These are phyloP conservation scores for Alternaria arbusti DNA, from an alignment of 2,329 filamentous ascomycete species.

Conservation along the genomic window DNA sequence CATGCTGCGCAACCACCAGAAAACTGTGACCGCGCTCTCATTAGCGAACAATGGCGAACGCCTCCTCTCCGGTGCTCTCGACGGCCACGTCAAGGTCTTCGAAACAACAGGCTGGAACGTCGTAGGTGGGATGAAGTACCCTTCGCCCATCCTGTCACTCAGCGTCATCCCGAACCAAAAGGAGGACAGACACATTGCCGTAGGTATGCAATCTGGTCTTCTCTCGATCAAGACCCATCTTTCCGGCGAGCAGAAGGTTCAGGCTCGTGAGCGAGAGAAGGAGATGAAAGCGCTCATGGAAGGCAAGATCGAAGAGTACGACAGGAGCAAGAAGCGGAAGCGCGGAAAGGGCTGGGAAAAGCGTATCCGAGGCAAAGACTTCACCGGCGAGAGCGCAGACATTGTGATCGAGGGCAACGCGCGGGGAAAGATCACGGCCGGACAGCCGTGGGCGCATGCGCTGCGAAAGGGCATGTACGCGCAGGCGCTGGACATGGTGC, in stretches of 20 bases:
- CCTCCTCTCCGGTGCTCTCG: conserved; percentile 85
- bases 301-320: conserved; percentile 79
- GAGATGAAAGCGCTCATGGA: conserved; percentile 84
- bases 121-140: conserved; percentile 92
- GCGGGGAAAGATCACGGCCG: conserved; percentile 66
- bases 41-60: conserved; percentile 81
- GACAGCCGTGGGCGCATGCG: conserved; percentile 79
- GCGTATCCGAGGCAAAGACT: conserved; percentile 73
- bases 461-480: conserved; percentile 80
- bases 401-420: conserved; percentile 85
- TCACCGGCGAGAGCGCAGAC: conserved; percentile 82
- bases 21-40: conserved; percentile 89
- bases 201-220: conserved; percentile 94
- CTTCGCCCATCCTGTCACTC: conserved; percentile 85
- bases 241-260: conserved; percentile 78
- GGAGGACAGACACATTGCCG: conserved; percentile 90
- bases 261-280: conserved; percentile 77
- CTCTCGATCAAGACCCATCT: conserved; percentile 89
- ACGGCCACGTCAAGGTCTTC: conserved; percentile 97
- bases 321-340: conserved; percentile 71
- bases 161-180: conserved; percentile 73
- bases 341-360: conserved; percentile 66
- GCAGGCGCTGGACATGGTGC: conserved; percentile 78
- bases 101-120: conserved; percentile 96
- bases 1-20: conserved; percentile 92